Base-by-base conservation (phyloP, 495 filamentous ascomycete species). In the Filosporella fistucella region DNA sequence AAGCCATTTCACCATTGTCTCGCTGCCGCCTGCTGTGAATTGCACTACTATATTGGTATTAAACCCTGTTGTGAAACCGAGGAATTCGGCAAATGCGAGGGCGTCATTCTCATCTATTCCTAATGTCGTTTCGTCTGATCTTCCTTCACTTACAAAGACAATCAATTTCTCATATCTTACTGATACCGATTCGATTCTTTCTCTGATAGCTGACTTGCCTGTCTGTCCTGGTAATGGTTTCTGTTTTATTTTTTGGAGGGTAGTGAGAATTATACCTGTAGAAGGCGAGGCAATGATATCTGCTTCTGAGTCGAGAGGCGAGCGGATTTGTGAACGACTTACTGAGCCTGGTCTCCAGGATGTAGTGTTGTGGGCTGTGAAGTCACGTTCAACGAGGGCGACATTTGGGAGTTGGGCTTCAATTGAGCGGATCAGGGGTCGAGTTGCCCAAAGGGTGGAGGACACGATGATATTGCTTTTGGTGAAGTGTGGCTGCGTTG, bases 271-370 rank as follows among this genome's bases (percentile, higher is more conserved):
- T 12, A 95, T 66, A 1, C 86, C 88, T 0, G 78, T 84, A 2
- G 68, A 68, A 0, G 88, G 81, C 0, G 88, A 89, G 35, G 91
- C 52, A 24, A 86, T 79, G 12, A 95, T 51, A 59, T 95, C 90
- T 9, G 87, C 87, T 62, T 95, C 89, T 11, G 73, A 63, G 2
- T 63, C 60, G 14, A 70, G 59, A 10, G 67, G 59, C 9, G 66
- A 65, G 16, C 49, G 39, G 25, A 60, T 17, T 11, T 61, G 51
- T 13, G 60, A 64, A 13, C 58, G 54, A 3, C 41, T 54, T 20
- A 62, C 54, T 0, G 66, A 62, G 34, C 63, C 59, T 11, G 60
- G 61, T 12, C 47, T 20, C 67, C 57, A 65, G 20, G 47, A 20
- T 5, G 58, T 45, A 3, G 61, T 60, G 43, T 70, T 58, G 59